Evolutionary conservation across 2,329 filamentous ascomycete species (phyloP).

Genomic region (Pyricularia grisea): DNA sequence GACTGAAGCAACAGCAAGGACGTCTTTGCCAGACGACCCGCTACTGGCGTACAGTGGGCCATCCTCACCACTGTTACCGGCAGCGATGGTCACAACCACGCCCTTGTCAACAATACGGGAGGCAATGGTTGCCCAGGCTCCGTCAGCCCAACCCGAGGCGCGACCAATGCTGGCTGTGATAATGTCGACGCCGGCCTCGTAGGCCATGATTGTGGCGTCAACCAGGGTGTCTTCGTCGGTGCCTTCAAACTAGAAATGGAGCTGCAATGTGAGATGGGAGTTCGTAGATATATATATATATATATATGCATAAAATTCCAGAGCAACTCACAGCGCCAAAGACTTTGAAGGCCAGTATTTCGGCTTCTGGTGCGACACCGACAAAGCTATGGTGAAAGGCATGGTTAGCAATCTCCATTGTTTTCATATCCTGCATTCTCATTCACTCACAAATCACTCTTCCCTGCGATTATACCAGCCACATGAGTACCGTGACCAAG

Average conservation of each 20-base stretch:
- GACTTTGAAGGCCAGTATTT: slow-evolving; percentile 15
- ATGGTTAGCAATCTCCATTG: background rate
- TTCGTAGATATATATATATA: too few species aligned
- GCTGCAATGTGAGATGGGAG: background rate
- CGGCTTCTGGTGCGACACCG: slow-evolving; percentile 17
- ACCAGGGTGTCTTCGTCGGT: slow-evolving; percentile 22
- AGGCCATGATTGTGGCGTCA: slow-evolving; percentile 24
- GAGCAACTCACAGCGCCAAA: slow-evolving; percentile 8
- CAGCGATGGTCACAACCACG: slow-evolving; percentile 29
- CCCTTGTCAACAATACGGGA: slow-evolving; percentile 32
- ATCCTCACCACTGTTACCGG: slow-evolving; percentile 31
- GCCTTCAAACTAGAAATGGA: slow-evolving; percentile 1
- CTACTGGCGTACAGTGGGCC: slow-evolving; percentile 25
- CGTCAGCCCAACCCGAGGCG: slow-evolving; percentile 17
- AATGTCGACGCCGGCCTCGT: slow-evolving; percentile 23
- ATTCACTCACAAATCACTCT: slow-evolving; percentile 4
- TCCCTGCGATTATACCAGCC: slow-evolving; percentile 16
- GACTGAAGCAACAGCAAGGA: slow-evolving; percentile 33
- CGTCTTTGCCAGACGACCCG: slow-evolving; percentile 25
- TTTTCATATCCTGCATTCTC: too few species aligned
- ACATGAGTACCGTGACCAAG: slow-evolving; percentile 17
- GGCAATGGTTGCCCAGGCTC: slow-evolving; percentile 24
- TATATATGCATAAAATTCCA: too few species aligned
- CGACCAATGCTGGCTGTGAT: slow-evolving; percentile 26
- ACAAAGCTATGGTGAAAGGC: slow-evolving; percentile 7